Conservation (phyloP, 208 protist species). For the Leishmania arabica region DNA sequence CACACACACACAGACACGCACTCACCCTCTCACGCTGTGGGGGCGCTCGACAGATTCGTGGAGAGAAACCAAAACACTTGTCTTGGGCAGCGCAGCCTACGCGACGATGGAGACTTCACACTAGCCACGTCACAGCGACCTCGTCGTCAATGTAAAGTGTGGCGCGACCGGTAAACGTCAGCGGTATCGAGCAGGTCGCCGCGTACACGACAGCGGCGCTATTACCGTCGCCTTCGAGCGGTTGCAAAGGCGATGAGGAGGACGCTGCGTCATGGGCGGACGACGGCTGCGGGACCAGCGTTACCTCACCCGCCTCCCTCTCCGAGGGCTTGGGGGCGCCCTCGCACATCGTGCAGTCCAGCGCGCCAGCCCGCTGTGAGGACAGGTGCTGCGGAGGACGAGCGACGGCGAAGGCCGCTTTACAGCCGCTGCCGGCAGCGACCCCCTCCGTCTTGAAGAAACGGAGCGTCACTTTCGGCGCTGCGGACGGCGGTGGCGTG, state of each 20-base stretch:
- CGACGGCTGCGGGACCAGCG: slow-evolving; percentile 9
- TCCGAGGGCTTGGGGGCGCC: neutral
- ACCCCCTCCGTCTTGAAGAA: slow-evolving; percentile 14
- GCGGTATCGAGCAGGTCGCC: slow-evolving; percentile 23
- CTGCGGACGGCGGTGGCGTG: neutral
- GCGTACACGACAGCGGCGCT: slow-evolving; percentile 20
- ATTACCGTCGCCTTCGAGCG: neutral
- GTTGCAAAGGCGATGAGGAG: neutral
- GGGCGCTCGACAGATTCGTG: neutral
- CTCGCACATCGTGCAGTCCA: neutral
- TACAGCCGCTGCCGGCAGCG: slow-evolving; percentile 22
- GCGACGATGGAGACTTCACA: neutral
- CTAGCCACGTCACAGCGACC: slow-evolving; percentile 28
- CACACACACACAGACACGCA: neutral
- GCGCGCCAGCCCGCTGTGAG: neutral
- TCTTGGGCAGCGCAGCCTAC: neutral
- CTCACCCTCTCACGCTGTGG: neutral
- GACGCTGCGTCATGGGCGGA: neutral
- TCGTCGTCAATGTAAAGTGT: slow-evolving; percentile 31
- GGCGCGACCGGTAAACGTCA: slow-evolving; percentile 18
- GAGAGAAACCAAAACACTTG: neutral
- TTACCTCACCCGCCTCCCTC: slow-evolving; percentile 4
- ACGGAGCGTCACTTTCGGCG: slow-evolving; percentile 18
- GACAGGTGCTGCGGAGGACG: neutral
- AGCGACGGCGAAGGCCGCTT: neutral